phyloP scores from a whole-genome alignment of 441 rosid genomes.

The Daphne laureola region DNA sequence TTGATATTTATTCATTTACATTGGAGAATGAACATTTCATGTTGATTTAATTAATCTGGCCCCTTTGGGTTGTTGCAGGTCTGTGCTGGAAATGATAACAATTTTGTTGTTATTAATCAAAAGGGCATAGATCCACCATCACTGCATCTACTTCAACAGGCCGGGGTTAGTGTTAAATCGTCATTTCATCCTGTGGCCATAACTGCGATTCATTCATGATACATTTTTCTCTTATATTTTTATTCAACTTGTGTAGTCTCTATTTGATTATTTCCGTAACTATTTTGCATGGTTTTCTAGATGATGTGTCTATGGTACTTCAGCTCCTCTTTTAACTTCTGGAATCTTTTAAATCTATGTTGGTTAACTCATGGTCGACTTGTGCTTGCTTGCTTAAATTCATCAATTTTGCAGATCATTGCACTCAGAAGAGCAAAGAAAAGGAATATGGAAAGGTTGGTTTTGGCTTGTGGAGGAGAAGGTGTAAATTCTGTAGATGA shows the following conservation, averaged over 20 bases:
- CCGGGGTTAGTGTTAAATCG: conserved; percentile 64
- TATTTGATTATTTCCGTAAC: too few relatives aligned
- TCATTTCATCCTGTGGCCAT: neutral
- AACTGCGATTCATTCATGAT: neutral
- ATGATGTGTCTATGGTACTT: too few relatives aligned
- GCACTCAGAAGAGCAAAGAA: conserved; percentile 96
- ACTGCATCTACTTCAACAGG: conserved; percentile 83
- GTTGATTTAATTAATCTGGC: neutral
- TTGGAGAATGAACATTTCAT: neutral
- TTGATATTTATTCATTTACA: neutral
- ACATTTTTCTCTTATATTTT: too few relatives aligned
- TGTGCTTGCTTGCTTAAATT: too few relatives aligned
- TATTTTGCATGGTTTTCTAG: too few relatives aligned
- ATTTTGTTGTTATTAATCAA: conserved; percentile 80
- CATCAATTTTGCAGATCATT: conserved; percentile 47
- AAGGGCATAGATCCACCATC: conserved; percentile 99
- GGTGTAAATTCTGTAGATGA: conserved; percentile 89
- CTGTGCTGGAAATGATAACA: conserved; percentile 68
- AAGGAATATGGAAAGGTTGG: conserved; percentile 96
- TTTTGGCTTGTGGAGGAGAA: conserved; percentile 96
- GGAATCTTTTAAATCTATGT: too few relatives aligned
- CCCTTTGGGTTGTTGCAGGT: conserved; percentile 43
- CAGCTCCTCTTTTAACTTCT: too few relatives aligned
- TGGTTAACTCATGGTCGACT: too few relatives aligned
- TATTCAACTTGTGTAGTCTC: too few relatives aligned